Evolutionary conservation across 495 filamentous ascomycete species (phyloP), one percentile per base, ranked within the genome.

Genomic region (Oleoguttula mirabilis): DNA sequence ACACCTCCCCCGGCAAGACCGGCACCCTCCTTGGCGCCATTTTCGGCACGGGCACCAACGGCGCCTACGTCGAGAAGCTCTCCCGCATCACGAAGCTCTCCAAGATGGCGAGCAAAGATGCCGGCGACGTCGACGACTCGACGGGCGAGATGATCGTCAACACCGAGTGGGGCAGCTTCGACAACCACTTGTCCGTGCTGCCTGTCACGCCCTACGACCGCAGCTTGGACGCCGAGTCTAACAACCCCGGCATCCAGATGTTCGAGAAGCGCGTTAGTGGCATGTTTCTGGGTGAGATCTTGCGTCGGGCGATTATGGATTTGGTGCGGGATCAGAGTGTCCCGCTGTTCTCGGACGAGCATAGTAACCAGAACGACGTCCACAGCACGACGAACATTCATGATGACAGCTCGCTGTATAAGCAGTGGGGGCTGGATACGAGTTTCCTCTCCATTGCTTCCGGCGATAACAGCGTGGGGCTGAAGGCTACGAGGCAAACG

Each of bases 221-320:
- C 10, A 70, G 72, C 34, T 69, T 98, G 27, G 87, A 98, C 64
- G 66, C 66, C 40, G 76, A 77, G 17, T 86, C 76, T 55, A 75
- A 84, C 49, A 98, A 98, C 66, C 90, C 90, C 0, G 90, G 92
- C 27, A 76, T 94, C 43, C 90, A 98, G 61, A 94, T 94, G 81
- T 98, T 95, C 64, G 90, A 98, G 67, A 98, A 98, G 70, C 81
- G 90, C 36, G 79, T 98, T 27, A 90, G 83, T 0, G 90, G 90
- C 62, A 98, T 98, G 90, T 98, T 96, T 70, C 61, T 98, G 16
- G 90, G 90, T 40, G 90, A 98, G 59, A 88, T 98, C 45, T 67
- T 94, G 27, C 82, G 90, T 8, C 74, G 82, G 22, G 79, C 77
- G 21, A 60, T 95, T 21, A 54, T 87, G 15, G 65, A 72, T 24